phyloP scores from a whole-genome alignment of 2,329 filamentous ascomycete species.

The Penicillium carneum region DNA sequence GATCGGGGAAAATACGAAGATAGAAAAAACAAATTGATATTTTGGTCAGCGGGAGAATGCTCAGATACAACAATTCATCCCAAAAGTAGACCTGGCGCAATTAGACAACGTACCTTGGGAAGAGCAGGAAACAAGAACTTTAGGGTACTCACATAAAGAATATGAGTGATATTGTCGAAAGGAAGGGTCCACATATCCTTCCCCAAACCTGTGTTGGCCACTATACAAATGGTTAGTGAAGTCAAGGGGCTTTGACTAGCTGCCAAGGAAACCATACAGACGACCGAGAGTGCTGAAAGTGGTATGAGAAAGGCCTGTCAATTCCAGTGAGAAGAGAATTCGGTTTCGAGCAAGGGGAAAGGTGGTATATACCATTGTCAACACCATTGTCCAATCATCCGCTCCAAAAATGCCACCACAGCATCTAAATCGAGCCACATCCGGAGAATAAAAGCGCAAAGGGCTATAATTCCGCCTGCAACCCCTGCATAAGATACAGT shows the following conservation, averaged over 20 bases:
- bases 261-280: constrained; percentile 31
- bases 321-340: not conserved
- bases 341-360: constrained; percentile 4
- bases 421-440: constrained; percentile 48
- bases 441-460: constrained; percentile 46
- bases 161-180: constrained; percentile 52
- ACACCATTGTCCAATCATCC: constrained; percentile 52
- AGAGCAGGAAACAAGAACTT: constrained; percentile 31
- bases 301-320: constrained; percentile 32
- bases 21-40: constrained; percentile 51
- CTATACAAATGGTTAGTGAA: constrained; percentile 36
- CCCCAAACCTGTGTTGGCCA: constrained; percentile 53
- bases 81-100: constrained; percentile 43
- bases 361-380: constrained; percentile 40
- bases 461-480: constrained; percentile 45
- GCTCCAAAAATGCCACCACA: constrained; percentile 48
- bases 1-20: constrained; percentile 52
- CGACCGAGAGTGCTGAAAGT: constrained; percentile 36
- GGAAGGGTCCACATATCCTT: constrained; percentile 56
- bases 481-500: constrained; percentile 45
- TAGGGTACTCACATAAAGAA: constrained; percentile 47
- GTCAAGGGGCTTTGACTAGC: no score
- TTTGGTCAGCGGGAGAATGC: constrained; percentile 44
- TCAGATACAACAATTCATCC: constrained; percentile 44
- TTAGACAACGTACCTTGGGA: constrained; percentile 16